Evolutionary conservation across 305 asterid genomes (phyloP).

Genomic region (Nicotiana rustica): DNA sequence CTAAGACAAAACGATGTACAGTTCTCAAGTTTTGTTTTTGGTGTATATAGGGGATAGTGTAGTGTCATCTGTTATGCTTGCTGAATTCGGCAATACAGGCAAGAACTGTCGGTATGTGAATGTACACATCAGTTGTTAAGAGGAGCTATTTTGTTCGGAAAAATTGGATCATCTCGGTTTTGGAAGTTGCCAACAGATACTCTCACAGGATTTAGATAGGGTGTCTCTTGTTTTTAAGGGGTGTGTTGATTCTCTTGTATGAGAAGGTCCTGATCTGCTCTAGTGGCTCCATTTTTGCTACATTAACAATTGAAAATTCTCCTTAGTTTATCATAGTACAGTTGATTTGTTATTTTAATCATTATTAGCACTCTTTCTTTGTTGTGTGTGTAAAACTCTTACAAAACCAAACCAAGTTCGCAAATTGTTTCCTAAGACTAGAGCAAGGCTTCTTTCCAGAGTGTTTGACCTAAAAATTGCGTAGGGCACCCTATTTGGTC

Average conservation of each 20-base stretch:
- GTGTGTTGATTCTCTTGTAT: neutral
- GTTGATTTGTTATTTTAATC: neutral
- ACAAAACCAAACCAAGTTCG: too few species aligned
- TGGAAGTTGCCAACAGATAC: neutral
- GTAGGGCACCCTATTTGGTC: too few species aligned
- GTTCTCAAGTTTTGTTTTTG: conserved; percentile 17
- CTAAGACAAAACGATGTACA: conserved; percentile 18
- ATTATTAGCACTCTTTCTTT: neutral
- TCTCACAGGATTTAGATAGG: conserved; percentile 25
- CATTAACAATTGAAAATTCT: conserved; percentile 19
- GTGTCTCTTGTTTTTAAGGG: neutral
- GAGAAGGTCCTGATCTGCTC: conserved; percentile 23
- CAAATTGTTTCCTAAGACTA: too few species aligned
- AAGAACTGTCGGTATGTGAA: neutral
- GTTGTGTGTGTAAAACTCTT: too few species aligned
- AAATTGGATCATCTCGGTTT: conserved; percentile 24
- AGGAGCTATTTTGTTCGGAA: conserved; percentile 16
- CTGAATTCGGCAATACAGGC: neutral
- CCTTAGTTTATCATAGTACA: neutral
- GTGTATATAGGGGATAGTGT: conserved; percentile 33
- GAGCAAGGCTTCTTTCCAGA: too few species aligned
- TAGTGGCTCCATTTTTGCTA: conserved; percentile 32
- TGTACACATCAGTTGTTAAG: neutral
- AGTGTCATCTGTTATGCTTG: neutral
- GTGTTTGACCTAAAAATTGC: too few species aligned